Evolutionary conservation across 352 stramenopile genomes (phyloP), one percentile per base, ranked within the genome.

Genomic region (Globisporangium echinulatum): DNA sequence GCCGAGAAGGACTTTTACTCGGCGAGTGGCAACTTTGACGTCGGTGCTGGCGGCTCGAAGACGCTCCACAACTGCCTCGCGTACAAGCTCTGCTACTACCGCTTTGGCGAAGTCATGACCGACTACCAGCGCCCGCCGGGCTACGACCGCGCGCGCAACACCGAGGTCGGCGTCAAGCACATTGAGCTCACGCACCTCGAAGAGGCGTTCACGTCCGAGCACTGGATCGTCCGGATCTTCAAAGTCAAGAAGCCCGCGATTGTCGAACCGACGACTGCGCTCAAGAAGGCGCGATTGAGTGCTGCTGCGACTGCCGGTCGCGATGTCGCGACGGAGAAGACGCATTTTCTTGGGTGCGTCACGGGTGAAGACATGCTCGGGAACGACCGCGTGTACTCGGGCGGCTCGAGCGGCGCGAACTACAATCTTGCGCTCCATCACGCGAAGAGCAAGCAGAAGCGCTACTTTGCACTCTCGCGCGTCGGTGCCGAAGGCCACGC

Each of bases 201-300:
- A 62, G 90, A 97, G 65, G 89, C 88, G 2, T 98, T 98, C 68
- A 97, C 88, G 60, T 96, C 85, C n/a, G 88, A 98, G 71, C 89
- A 97, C 74, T 97, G 92, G 90, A 97, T 97, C 52, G 90, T 98
- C 51, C 89, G 93, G 63, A 97, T 98, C 58, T 98, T 89, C 72
- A 94, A 94, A 72, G 89, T 97, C n/a, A 96, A 97, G 75, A 92
- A 90, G 67, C 77, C 83, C 68, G 68, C 82, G 5, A 90, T 88
- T 59, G 82, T 94, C n/a, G 79, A 92, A 60, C 60, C 82, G 11
- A 92, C 76, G 44, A 87, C 74, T 19, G 74, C 74, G 44, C 65
- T 88, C 33, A 86, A 85, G 71, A 82, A 84, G 64, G 75, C 72
- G 33, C 77, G 79, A 14, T 43, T 88, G 48, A 78, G 69, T 7